A percentile compares a stretch with the other conserved stretches of the same genome.
phyloP scores from a whole-genome alignment of 129 eudicot species.

The Arctium minus region DNA sequence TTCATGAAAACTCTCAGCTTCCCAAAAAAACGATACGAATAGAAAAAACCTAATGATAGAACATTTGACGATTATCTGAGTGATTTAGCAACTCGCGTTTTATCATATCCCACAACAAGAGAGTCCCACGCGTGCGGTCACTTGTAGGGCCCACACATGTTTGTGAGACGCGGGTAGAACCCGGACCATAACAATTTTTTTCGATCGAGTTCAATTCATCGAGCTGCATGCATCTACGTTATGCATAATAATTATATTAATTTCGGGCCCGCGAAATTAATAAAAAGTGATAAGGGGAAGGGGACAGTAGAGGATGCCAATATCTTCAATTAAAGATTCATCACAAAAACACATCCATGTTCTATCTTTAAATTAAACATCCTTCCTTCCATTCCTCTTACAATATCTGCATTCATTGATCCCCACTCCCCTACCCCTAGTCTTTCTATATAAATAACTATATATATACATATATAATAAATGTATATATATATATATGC shows the following conservation, averaged over 20 bases:
- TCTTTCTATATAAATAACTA: neutral
- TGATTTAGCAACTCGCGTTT: neutral
- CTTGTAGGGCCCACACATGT: neutral
- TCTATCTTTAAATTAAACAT: slow-evolving; percentile 44
- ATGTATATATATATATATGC: too few species aligned
- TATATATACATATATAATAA: neutral
- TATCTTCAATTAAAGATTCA: slow-evolving; percentile 56
- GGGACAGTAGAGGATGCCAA: slow-evolving; percentile 58
- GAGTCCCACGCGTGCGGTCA: neutral
- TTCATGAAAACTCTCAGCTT: too few species aligned
- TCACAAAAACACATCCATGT: slow-evolving; percentile 70
- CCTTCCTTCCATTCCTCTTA: slow-evolving; percentile 43
- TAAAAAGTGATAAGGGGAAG: slow-evolving; percentile 50
- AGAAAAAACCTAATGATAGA: neutral
- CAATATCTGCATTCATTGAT: slow-evolving; percentile 49
- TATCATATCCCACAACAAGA: neutral
- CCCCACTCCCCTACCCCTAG: slow-evolving; percentile 18
- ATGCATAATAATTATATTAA: neutral
- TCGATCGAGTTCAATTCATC: neutral
- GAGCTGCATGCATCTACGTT: slow-evolving; percentile 33
- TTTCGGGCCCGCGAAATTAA: slow-evolving; percentile 21
- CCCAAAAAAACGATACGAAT: too few species aligned
- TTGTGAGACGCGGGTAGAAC: neutral
- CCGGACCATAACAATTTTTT: neutral
- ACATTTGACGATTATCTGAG: neutral